Evolutionary conservation across 2,329 filamentous ascomycete genomes (phyloP), one percentile per base, ranked within the genome.

Genomic region (Bipolaris sorokiniana): DNA sequence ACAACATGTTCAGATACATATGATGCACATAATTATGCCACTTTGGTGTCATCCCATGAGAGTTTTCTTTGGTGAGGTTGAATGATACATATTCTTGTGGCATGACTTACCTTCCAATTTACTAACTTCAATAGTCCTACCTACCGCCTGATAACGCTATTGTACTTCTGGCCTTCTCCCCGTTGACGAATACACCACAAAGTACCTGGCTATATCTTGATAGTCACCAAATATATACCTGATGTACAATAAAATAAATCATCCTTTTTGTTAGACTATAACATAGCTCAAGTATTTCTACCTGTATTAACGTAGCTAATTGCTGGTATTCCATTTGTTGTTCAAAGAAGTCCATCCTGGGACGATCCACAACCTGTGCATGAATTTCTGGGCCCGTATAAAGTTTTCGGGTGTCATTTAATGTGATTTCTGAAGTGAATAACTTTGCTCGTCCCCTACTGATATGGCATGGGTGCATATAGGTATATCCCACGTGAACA

Each of bases 1-100:
- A 88, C 50, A 92, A 92, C 66, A 92, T 92, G 89, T 92, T 92
- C 72, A 80, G 89, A 15, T 84, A 89, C 58, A 90, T 91, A 37
- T 60, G 41, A 54, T n/a, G 2, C 40, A 5, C 9, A 13, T 5
- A 26, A 7, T 5, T 3, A 6, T 15, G 16, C 3, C 26, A 18
- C 22, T 20, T 26, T 16, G 10, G 20, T 15, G 9, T 16, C 16
- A 13, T 33, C 11, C 3, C 18, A n/a, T 36, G n/a, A 22, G n/a
- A 11, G 15, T 34, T 18, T 34, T 15, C 22, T 11, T 20, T 23
- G 18, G 9, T 22, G 7, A 26, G 4, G 9, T 7, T 18, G 22
- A n/a, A 23, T 36, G 48, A 38, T 51, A 37, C 2, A 26, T 11
- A n/a, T 36, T 37, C 22, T 20, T 36, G 20, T 20, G 28, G 13